Base-by-base conservation (phyloP, 352 stramenopile species). In the Globisporangium canariense region DNA sequence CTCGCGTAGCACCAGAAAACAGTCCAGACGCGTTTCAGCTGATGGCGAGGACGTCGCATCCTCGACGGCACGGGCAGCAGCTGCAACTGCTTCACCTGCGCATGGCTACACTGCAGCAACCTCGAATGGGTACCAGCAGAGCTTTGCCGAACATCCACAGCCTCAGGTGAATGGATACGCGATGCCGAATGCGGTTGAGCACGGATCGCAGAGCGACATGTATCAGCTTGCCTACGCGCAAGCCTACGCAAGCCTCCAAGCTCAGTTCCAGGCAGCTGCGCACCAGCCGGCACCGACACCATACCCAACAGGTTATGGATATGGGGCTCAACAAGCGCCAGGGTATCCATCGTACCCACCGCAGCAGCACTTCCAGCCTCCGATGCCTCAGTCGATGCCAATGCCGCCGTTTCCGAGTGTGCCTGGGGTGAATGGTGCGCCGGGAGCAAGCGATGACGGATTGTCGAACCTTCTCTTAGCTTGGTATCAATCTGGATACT, bases 401-500 rank as follows among this genome's bases (percentile, higher is more conserved):
- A 54, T 69, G 64, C 59, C 64, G 11, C 61, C 62, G 30, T 66
- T 66, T 30, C 45, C 59, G 20, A 70, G 16, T 43, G 45, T 14
- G 22, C 58, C 74, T 51, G 60, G 59, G n/a, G 68, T 76, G 28
- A 67, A 64, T 22, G 36, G 62, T 30, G 40, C 45, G 30, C n/a
- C 38, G 1, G 30, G 10, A 64, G 65, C 25, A 32, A 69, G 32
- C 45, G 75, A 88, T 55, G 81, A 93, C 32, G 81, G 86, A 3
- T 64, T 94, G 20, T 76, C 86, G 7, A 92, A 89, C 40, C 45
- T 93, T 54, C 71, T 93, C 8, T 70, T 94, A 57, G 75, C 86
- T n/a, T 94, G 86, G 84, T 94, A 93, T 71, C 84, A 93, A 60
- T 92, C 82, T 18, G 86, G 83, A 55, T 94, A 93, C 66, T 91